Evolutionary conservation across 2,329 filamentous ascomycete genomes (phyloP), one percentile per base, ranked within the genome.

Genomic region (Neofusicoccum sp.): DNA sequence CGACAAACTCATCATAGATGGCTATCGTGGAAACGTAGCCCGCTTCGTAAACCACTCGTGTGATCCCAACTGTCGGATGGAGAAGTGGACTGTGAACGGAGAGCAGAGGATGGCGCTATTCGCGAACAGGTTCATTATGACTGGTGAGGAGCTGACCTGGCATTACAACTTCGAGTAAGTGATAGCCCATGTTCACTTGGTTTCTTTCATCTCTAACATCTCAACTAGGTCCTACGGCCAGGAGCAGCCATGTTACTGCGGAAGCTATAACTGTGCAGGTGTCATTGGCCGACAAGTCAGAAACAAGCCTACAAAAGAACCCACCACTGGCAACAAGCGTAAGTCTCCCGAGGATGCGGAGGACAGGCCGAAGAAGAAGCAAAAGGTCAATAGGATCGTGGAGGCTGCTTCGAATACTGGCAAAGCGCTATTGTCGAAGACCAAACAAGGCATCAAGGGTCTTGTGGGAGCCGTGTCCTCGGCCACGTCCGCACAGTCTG

Each of bases 1-100:
- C 71, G 92, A 97, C 75, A 95, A 96, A 75, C 95, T 98, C 87
- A 96, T 98, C 69, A 96, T 99, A 65, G 95, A 99, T 78, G 95
- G 93, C 34, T 97, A 93, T 30, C 91, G 91, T 60, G 95, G 95
- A 69, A 96, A 91, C 66, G 96, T 98, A 75, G 93, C 95, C 69
- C 89, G 95, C 60, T 99, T 99, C 74, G 93, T 99, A 73, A 99
- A 99, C 73, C 95, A 99, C 75, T 96, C 92, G 16, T 99, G 95
- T 77, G 89, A 90, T 61, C 95, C 95, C 2, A 99, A 99, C 72
- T 98, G 93, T 76, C 86, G 89, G 64, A 98, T 99, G 93, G 91
- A 96, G 70, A 98, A 97, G 75, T 96, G 92, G 91, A 93, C 93
- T 63, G 95, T 99, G 59, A 88, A 88, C 51, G 93, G 93, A 30